Evolutionary conservation across 2,329 filamentous ascomycete genomes (phyloP).

Genomic region (Allantophomopsis cytisporea): DNA sequence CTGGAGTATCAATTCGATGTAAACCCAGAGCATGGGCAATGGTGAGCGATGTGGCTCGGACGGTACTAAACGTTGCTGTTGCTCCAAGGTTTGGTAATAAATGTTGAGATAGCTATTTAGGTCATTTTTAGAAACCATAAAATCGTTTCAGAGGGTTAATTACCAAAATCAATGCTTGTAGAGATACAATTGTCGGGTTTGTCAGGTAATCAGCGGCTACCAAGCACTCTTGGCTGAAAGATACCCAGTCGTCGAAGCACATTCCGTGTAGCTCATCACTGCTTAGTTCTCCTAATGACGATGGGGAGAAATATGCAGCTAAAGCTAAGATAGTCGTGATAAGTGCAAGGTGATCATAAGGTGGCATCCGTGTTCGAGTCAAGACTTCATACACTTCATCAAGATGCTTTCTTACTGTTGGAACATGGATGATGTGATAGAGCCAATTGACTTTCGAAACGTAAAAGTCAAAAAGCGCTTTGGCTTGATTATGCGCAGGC

Average conservation of each 20-base stretch:
- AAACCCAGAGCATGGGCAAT: slow-evolving; percentile 9
- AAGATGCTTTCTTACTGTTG: slow-evolving; percentile 6
- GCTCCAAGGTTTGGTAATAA: too few relatives aligned
- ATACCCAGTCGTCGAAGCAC: neutral
- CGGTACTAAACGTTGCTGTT: neutral
- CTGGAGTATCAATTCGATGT: slow-evolving; percentile 8
- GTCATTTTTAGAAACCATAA: too few relatives aligned
- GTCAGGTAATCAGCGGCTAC: slow-evolving; percentile 13
- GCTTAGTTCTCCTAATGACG: neutral
- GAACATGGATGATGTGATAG: slow-evolving; percentile 11
- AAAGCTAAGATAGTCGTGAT: slow-evolving; percentile 7
- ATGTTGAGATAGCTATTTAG: too few relatives aligned
- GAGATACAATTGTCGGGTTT: neutral
- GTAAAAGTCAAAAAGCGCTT: slow-evolving; percentile 8
- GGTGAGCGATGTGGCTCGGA: slow-evolving; percentile 12
- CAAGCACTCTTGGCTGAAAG: slow-evolving; percentile 6
- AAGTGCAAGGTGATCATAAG: slow-evolving; percentile 6
- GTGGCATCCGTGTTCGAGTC: slow-evolving; percentile 5
- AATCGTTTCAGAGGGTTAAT: neutral
- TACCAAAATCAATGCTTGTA: neutral
- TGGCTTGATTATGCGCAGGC: slow-evolving; percentile 5
- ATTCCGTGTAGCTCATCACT: neutral
- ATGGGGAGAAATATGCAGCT: neutral
- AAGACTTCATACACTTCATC: slow-evolving; percentile 6
- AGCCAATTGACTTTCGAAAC: slow-evolving; percentile 8